These are phyloP conservation scores for Abrus pulchellus DNA, from an alignment of 306 rosid genomes.

Conservation along the genomic window DNA sequence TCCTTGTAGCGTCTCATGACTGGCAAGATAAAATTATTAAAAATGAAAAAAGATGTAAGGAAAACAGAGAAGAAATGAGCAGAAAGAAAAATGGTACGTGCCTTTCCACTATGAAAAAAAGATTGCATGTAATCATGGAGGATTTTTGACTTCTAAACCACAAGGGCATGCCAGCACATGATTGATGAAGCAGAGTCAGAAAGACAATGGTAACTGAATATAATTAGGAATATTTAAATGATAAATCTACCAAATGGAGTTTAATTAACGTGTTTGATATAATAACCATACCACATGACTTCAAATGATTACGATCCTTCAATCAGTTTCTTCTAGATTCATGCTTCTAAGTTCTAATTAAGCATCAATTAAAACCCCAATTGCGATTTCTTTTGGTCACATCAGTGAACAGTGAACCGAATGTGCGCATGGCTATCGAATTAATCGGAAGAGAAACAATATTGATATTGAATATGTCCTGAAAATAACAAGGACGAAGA, in stretches of 20 bases:
- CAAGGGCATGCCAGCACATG: conserved; percentile 28
- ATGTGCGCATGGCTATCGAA: conserved; percentile 17
- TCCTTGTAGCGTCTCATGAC: neutral
- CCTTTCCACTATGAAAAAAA: neutral
- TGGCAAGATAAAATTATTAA: neutral
- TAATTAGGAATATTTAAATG: conserved; percentile 10
- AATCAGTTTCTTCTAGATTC: conserved; percentile 30
- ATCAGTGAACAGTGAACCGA: conserved; percentile 16
- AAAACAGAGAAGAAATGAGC: neutral
- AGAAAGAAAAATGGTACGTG: neutral
- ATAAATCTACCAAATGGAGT: conserved; percentile 23
- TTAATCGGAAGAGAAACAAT: neutral
- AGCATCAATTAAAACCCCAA: conserved; percentile 26
- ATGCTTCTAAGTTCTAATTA: neutral
- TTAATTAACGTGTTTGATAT: conserved; percentile 36
- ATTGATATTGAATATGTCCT: conserved; percentile 13
- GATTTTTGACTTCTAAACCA: conserved; percentile 40
- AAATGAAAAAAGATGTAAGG: neutral
- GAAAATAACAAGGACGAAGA: conserved; percentile 31
- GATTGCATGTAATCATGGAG: conserved; percentile 36
- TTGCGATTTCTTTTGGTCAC: conserved; percentile 8
- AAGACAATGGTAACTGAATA: conserved; percentile 9
- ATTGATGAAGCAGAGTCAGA: conserved; percentile 34
- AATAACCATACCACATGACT: conserved; percentile 47
- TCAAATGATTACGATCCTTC: conserved; percentile 52